Evolutionary conservation across 495 filamentous ascomycete species (phyloP).

Genomic region (Trichocladium antarcticum): DNA sequence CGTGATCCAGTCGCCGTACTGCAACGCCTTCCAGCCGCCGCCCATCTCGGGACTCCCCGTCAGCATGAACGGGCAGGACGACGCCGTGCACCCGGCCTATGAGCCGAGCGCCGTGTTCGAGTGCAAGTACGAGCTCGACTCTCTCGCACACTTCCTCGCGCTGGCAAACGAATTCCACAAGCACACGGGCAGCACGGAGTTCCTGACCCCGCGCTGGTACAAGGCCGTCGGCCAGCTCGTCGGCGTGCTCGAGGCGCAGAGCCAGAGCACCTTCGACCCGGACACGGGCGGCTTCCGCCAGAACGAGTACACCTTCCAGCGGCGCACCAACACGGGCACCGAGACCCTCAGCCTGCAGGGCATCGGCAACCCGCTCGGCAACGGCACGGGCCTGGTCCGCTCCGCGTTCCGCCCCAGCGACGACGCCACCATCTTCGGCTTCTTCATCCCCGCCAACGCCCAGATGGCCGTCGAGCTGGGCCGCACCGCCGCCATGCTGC

Average conservation of each 20-base stretch:
- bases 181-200: slow-evolving; percentile 63
- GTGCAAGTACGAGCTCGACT: slow-evolving; percentile 98
- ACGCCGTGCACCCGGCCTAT: slow-evolving; percentile 76
- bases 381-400: slow-evolving; percentile 72
- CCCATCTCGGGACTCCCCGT: slow-evolving; percentile 61
- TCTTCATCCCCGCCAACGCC: slow-evolving; percentile 92
- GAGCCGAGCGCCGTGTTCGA: slow-evolving; percentile 82
- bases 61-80: slow-evolving; percentile 63
- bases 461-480: slow-evolving; percentile 89
- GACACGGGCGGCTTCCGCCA: slow-evolving; percentile 48
- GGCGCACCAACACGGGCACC: slow-evolving; percentile 67
- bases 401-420: slow-evolving; percentile 95
- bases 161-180: slow-evolving; percentile 78
- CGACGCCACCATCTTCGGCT: slow-evolving; percentile 90
- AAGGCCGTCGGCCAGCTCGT: slow-evolving; percentile 65
- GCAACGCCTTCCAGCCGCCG: slow-evolving; percentile 96
- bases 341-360: slow-evolving; percentile 80
- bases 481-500: slow-evolving; percentile 59
- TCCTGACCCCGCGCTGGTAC: slow-evolving; percentile 71
- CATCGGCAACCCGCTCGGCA: slow-evolving; percentile 80
- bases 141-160: slow-evolving; percentile 80
- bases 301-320: slow-evolving; percentile 81
- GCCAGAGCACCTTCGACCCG: slow-evolving; percentile 63
- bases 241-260: slow-evolving; percentile 63
- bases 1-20: slow-evolving; percentile 90